A percentile compares a stretch with the other conserved stretches of the same genome.
Evolutionary conservation across 208 protist species (phyloP).

Genomic region (Spongospora subterranea): DNA sequence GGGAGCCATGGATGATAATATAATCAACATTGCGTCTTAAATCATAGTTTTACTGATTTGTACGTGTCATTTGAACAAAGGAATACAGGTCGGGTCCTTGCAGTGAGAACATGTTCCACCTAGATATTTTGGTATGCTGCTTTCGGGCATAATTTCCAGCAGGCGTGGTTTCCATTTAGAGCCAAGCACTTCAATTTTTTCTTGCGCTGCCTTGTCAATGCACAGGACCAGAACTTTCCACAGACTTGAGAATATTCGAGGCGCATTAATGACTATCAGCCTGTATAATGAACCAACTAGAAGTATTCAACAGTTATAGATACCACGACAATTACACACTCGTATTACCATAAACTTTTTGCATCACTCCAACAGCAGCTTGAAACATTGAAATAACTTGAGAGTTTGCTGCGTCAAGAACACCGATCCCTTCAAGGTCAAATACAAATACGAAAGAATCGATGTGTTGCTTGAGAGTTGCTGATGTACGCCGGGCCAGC

Average conservation of each 20-base stretch:
- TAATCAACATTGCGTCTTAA: too few species aligned
- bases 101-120: background rate
- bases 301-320: background rate
- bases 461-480: background rate
- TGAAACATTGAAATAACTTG: background rate
- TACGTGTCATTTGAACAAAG: too few species aligned
- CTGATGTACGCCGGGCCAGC: background rate
- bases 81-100: background rate
- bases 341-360: conserved; percentile 39
- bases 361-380: conserved; percentile 17
- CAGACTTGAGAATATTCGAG: background rate
- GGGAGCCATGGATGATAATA: too few species aligned
- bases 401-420: background rate
- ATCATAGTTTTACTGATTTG: too few species aligned
- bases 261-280: conserved; percentile 28
- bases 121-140: conserved; percentile 47
- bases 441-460: conserved; percentile 34
- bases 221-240: background rate
- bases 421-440: conserved; percentile 3
- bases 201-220: background rate
- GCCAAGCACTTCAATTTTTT: conserved; percentile 29
- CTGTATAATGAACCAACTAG: background rate
- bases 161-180: background rate
- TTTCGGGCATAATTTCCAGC: conserved; percentile 21
- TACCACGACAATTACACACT: background rate